Evolutionary conservation across 768 basidiomycete species (phyloP), one percentile per base, ranked within the genome.

Genomic region (Suillus occidentalis): DNA sequence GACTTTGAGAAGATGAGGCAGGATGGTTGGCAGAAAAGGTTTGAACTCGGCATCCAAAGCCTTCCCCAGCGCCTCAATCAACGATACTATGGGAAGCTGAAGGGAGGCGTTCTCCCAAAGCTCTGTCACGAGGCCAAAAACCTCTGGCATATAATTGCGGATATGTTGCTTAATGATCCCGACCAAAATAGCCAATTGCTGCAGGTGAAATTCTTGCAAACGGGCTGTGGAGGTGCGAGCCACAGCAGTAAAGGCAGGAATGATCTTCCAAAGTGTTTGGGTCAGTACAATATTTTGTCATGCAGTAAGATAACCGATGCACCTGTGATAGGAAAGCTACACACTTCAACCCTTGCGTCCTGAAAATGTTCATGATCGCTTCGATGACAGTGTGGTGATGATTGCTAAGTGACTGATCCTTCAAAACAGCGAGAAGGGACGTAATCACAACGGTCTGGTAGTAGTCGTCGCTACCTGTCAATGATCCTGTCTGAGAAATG

Each of bases 301-400:
- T 61, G 62, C 61, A 45, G 52, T 31, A 63, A 58, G 67, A 76
- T 52, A 28, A 36, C 20, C 6, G 59, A 40, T 75, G 60, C 73
- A 95, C 94, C 83, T 97, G 95, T 52, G 97, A 93, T 31, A 99
- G 79, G 78, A 98, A 99, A 2, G 92, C 87, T 22, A 97, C 95
- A 75, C 95, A 97, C 82, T 96, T 95, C 73, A 99, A 79, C 16
- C 97, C 95, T 73, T 99, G 96, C 0, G 95, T 97, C 77, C 96
- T 95, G 85, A 99, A 99, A 66, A 99, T 99, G 55, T 94, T 91
- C 94, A 99, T 98, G 70, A 99, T 91, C 1, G 95, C 95, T 74
- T 99, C 95, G 63, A 99, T 95, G 56, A 96, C 97, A 28, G 89
- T 91, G 71, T 97, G 91, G 71, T 98, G 95, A 70, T 94, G 90